A percentile compares a stretch with the other conserved stretches of the same genome.
Evolutionary conservation across 2,329 filamentous ascomycete species (phyloP).

Genomic region (Ceratocystis eucalypticola): DNA sequence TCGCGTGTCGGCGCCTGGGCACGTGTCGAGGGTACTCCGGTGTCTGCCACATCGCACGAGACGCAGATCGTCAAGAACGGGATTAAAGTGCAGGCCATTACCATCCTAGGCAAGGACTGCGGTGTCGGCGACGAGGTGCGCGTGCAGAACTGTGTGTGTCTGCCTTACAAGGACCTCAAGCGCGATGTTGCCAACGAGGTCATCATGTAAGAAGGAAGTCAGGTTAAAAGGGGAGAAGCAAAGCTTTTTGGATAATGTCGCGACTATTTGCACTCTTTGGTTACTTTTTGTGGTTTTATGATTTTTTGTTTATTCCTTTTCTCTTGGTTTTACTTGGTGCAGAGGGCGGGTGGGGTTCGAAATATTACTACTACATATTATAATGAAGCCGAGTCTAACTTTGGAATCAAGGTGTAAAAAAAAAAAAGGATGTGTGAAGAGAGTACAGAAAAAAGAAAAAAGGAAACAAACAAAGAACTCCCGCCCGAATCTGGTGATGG

Average conservation of each 20-base stretch:
- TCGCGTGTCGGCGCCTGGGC: constrained; percentile 96
- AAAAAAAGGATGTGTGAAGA: no score
- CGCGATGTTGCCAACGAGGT: constrained; percentile 79
- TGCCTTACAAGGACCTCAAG: constrained; percentile 97
- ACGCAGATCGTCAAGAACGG: constrained; percentile 96
- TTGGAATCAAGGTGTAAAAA: background rate
- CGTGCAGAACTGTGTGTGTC: constrained; percentile 93
- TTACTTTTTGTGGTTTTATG: background rate
- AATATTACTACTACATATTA: constrained; percentile 8
- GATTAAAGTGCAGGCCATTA: constrained; percentile 96
- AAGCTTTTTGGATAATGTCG: background rate
- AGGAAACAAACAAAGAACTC: background rate
- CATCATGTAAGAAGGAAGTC: constrained; percentile 60
- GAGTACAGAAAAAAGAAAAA: background rate
- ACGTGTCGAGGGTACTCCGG: constrained; percentile 88
- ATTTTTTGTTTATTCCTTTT: background rate
- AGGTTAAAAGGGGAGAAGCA: background rate
- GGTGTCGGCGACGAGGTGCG: constrained; percentile 84
- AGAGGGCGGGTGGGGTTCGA: background rate
- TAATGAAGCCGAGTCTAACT: constrained; percentile 3
- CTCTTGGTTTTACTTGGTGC: background rate
- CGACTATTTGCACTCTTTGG: background rate
- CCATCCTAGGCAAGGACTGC: constrained; percentile 93
- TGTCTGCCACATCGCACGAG: constrained; percentile 71
- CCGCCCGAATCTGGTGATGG: constrained; percentile 4